Percentiles rank a stretch among this genome's conserved stretches.
Evolutionary conservation across 164 flowering plant species (phyloP).

Genomic region (Piper longum): DNA sequence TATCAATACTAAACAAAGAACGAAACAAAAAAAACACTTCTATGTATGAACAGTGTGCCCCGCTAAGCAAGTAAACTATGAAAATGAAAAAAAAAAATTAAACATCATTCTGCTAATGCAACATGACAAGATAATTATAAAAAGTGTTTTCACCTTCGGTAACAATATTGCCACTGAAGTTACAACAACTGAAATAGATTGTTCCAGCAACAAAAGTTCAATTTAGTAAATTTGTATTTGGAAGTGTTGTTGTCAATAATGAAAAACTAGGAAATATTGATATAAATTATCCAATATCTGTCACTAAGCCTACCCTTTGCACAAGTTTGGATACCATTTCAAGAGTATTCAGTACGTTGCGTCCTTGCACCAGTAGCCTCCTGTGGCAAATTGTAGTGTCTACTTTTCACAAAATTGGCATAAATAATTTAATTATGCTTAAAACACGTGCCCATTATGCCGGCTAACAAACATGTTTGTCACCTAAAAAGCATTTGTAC

Average conservation of each 20-base stretch:
- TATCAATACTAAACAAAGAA: no score
- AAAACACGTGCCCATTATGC: no score
- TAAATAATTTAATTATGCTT: no score
- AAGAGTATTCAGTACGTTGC: constrained; percentile 57
- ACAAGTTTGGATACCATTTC: constrained; percentile 79
- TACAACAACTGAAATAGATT: constrained; percentile 76
- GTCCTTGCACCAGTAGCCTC: constrained; percentile 79
- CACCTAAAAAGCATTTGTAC: no score
- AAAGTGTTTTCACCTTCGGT: constrained; percentile 52
- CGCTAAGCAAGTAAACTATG: no score
- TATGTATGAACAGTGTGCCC: no score
- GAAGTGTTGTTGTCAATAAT: background rate
- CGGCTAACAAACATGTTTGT: no score
- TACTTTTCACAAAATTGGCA: background rate
- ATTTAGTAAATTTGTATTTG: no score
- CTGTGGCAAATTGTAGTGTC: constrained; percentile 18
- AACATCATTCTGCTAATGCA: no score
- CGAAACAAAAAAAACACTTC: no score
- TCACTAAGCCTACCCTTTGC: constrained; percentile 36
- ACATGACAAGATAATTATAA: no score
- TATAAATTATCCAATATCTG: background rate
- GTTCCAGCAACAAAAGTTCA: constrained; percentile 40
- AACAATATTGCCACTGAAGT: constrained; percentile 74
- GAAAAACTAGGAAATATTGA: background rate
- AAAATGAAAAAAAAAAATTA: no score